Evolutionary conservation across 2,329 filamentous ascomycete species (phyloP).

Genomic region (Stagonosporopsis cucurbitacearum): DNA sequence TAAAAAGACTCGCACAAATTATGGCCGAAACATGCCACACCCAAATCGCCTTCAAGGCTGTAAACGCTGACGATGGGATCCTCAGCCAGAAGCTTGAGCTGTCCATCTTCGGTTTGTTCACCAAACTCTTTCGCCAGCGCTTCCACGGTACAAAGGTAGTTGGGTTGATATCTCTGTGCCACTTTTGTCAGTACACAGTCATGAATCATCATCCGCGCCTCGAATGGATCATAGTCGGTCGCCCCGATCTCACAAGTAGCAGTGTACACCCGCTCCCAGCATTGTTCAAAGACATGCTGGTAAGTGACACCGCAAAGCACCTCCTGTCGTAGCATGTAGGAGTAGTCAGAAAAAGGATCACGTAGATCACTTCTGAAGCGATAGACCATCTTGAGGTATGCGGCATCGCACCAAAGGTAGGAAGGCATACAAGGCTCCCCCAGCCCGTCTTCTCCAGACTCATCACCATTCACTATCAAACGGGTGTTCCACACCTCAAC

Average conservation of each 20-base stretch:
- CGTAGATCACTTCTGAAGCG: background rate
- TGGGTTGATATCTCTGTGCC: background rate
- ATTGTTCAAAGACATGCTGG: background rate
- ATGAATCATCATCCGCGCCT: background rate
- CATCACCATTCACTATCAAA: background rate
- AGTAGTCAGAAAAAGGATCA: constrained; percentile 1
- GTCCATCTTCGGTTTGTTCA: background rate
- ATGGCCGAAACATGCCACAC: background rate
- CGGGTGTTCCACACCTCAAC: background rate
- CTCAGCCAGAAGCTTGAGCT: background rate
- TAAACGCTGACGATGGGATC: background rate
- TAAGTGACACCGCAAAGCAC: background rate
- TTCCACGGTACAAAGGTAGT: background rate
- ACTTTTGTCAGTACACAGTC: background rate
- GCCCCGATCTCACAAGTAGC: background rate
- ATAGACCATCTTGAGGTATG: background rate
- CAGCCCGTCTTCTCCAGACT: background rate
- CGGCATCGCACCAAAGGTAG: background rate
- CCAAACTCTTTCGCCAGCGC: background rate
- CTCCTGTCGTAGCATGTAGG: background rate
- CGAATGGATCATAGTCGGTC: background rate
- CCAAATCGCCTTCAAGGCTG: background rate
- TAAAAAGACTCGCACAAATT: background rate
- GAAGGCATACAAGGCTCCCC: background rate
- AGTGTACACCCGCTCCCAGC: background rate